Evolutionary conservation across 768 basidiomycete species (phyloP).

Genomic region (Obba rivulosa): DNA sequence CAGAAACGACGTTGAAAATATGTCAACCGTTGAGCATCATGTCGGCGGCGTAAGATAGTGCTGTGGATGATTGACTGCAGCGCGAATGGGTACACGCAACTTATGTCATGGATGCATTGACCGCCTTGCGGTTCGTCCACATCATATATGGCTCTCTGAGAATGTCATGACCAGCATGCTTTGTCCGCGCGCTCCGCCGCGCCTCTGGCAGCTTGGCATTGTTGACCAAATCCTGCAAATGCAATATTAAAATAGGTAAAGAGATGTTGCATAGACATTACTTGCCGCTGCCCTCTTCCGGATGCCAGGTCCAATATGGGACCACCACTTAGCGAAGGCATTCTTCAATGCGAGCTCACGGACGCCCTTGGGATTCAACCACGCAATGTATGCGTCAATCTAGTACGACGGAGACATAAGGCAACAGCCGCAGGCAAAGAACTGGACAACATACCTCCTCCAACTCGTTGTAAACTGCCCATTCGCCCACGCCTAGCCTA

Average conservation of each 20-base stretch:
- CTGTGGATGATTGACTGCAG: too few species aligned
- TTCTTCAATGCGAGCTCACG: conserved; percentile 81
- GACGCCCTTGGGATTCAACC: conserved; percentile 90
- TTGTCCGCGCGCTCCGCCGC: conserved; percentile 68
- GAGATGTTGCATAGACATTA: conserved; percentile 7
- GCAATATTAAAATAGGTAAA: conserved; percentile 7
- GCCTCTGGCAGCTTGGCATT: conserved; percentile 73
- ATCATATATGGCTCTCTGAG: conserved; percentile 80
- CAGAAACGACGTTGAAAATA: too few species aligned
- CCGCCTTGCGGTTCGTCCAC: conserved; percentile 80
- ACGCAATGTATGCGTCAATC: conserved; percentile 79
- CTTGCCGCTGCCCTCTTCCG: conserved; percentile 70
- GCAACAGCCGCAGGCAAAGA: not conserved
- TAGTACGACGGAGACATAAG: conserved; percentile 25
- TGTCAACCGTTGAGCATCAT: too few species aligned
- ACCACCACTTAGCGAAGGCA: conserved; percentile 76
- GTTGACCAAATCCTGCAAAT: conserved; percentile 60
- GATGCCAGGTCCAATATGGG: conserved; percentile 75
- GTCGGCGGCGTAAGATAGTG: too few species aligned
- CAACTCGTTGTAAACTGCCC: conserved; percentile 84
- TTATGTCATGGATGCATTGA: conserved; percentile 25
- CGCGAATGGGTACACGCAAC: too few species aligned
- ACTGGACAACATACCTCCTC: conserved; percentile 66
- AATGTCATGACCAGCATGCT: conserved; percentile 53
- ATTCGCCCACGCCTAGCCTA: conserved; percentile 69